Percentiles rank a stretch among this genome's conserved stretches.
phyloP scores from a whole-genome alignment of 805 yeast species.

The Hemisphaericaspora nanyangensis region DNA sequence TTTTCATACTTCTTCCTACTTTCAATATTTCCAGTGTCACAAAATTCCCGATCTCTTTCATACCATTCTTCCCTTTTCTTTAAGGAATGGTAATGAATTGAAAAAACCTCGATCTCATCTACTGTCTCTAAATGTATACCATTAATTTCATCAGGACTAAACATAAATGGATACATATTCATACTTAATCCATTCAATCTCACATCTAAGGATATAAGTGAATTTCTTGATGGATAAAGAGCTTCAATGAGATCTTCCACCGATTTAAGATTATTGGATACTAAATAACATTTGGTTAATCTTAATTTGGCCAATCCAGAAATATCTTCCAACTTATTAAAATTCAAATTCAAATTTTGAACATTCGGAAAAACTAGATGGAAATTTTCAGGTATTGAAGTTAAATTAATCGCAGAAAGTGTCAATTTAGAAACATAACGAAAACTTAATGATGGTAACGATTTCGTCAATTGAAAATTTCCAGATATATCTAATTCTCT shows the following conservation, averaged over 20 bases:
- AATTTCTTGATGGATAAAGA: conserved; percentile 24
- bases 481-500: conserved; percentile 40
- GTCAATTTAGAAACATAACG: conserved; percentile 36
- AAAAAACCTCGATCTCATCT: conserved; percentile 52
- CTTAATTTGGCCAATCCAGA: conserved; percentile 27
- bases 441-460: conserved; percentile 13
- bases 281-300: conserved; percentile 37
- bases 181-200: conserved; percentile 47
- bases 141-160: conserved; percentile 42
- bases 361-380: conserved; percentile 42
- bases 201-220: conserved; percentile 41
- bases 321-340: conserved; percentile 41
- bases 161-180: conserved; percentile 50
- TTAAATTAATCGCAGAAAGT: conserved; percentile 47
- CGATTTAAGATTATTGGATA: conserved; percentile 43
- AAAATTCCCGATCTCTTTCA: conserved; percentile 30
- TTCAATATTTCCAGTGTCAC: conserved; percentile 14
- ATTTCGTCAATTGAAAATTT: conserved; percentile 15
- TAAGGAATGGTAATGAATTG: conserved; percentile 42
- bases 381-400: conserved; percentile 34
- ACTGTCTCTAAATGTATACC: conserved; percentile 43
- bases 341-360: conserved; percentile 46
- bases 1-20: conserved; percentile 29
- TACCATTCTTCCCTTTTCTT: conserved; percentile 36
- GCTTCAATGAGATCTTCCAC: conserved; percentile 30